Conservation (phyloP, 176 grass and related monocot genomes). For the Typha latifolia region DNA sequence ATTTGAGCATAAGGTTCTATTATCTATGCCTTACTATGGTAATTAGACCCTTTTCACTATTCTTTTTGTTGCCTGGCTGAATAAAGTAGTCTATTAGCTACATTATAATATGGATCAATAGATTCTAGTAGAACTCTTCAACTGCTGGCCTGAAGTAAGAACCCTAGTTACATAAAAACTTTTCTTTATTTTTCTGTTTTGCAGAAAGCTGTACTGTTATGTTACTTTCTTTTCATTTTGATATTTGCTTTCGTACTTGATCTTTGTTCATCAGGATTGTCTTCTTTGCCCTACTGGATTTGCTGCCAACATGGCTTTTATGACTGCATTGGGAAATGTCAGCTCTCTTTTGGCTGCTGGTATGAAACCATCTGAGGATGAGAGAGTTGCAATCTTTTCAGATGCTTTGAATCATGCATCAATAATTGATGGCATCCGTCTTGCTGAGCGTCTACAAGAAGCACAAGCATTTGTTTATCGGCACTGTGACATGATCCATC, state of each 20-base stretch:
- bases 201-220: not conserved
- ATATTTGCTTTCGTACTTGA: not conserved
- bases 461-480: slow-evolving; percentile 64
- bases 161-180: too few relatives aligned
- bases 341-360: slow-evolving; percentile 42
- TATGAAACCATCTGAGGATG: slow-evolving; percentile 28
- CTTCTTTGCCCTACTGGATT: slow-evolving; percentile 87
- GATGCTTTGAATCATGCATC: slow-evolving; percentile 92
- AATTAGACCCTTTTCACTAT: too few relatives aligned
- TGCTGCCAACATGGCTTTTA: slow-evolving; percentile 77
- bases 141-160: too few relatives aligned
- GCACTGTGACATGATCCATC: slow-evolving; percentile 75
- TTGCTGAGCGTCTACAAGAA: slow-evolving; percentile 53
- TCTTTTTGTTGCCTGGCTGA: too few relatives aligned
- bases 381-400: slow-evolving; percentile 73
- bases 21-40: too few relatives aligned
- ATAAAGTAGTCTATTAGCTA: too few relatives aligned
- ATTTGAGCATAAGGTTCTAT: too few relatives aligned
- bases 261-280: slow-evolving; percentile 42
- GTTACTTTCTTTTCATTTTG: too few relatives aligned
- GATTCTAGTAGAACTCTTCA: too few relatives aligned
- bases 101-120: too few relatives aligned
- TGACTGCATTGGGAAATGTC: slow-evolving; percentile 62
- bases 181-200: too few relatives aligned
- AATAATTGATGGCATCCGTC: slow-evolving; percentile 77